Evolutionary conservation across 2,329 filamentous ascomycete species (phyloP).

Genomic region (Mariannaea elegans): DNA sequence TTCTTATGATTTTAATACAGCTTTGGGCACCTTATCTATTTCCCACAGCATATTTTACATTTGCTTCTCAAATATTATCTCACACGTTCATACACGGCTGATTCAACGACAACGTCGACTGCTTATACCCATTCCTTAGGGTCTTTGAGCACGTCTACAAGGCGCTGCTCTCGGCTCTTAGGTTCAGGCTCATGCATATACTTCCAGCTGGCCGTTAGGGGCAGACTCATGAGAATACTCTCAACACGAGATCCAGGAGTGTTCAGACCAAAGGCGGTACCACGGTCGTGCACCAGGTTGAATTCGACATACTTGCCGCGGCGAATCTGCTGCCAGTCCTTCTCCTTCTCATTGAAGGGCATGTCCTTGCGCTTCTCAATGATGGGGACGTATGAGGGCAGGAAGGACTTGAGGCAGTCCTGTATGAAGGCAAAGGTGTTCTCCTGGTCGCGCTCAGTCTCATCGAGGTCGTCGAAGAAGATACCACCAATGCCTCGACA

Average conservation of each 20-base stretch:
- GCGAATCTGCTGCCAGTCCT: conserved; percentile 95
- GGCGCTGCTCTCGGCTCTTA: conserved; percentile 78
- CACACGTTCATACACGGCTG: conserved; percentile 11
- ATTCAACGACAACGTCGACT: too few relatives aligned
- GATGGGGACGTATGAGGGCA: conserved; percentile 92
- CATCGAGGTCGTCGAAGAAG: conserved; percentile 98
- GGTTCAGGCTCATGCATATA: conserved; percentile 92
- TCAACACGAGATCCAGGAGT: conserved; percentile 92
- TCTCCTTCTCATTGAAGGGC: conserved; percentile 86
- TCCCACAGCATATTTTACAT: conserved; percentile 34
- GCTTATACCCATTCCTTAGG: conserved; percentile 73
- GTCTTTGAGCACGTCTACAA: conserved; percentile 75
- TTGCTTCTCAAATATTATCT: conserved; percentile 22
- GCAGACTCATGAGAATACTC: conserved; percentile 97
- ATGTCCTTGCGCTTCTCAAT: conserved; percentile 89
- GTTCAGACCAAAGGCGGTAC: conserved; percentile 92
- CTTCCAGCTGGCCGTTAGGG: conserved; percentile 90
- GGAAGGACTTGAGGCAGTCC: conserved; percentile 84
- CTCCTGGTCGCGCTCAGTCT: conserved; percentile 84
- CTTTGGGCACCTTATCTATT: conserved; percentile 31
- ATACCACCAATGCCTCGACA: conserved; percentile 91
- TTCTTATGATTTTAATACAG: neutral
- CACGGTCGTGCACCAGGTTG: conserved; percentile 95
- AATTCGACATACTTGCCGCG: conserved; percentile 98
- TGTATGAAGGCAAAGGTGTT: conserved; percentile 90